Conservation (phyloP, 345 rosid genomes). For the Trapa bicornis region DNA sequence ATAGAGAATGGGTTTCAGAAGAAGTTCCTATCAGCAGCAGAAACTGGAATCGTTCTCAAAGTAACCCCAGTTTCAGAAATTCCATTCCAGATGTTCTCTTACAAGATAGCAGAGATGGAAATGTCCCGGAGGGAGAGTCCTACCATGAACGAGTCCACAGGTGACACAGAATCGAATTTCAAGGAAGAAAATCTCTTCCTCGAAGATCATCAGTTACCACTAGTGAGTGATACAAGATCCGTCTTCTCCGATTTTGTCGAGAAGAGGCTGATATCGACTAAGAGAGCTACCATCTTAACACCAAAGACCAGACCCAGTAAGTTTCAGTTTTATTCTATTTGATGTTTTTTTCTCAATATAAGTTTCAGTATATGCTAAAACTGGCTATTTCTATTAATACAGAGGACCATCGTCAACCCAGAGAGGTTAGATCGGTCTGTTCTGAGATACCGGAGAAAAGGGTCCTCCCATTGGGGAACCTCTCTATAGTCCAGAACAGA, state of each 20-base stretch:
- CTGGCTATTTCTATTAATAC: background rate
- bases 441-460: conserved; percentile 30
- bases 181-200: conserved; percentile 6
- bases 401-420: background rate
- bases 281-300: background rate
- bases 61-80: conserved; percentile 32
- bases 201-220: background rate
- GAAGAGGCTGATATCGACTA: background rate
- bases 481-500: background rate
- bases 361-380: too few species aligned
- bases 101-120: conserved; percentile 49
- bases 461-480: conserved; percentile 5
- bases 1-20: conserved; percentile 46
- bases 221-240: conserved; percentile 1
- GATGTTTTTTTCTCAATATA: background rate
- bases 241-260: background rate
- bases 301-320: background rate
- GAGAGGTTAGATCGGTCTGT: conserved; percentile 19
- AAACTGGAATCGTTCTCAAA: conserved; percentile 6
- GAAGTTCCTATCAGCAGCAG: conserved; percentile 21
- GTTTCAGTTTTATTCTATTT: background rate
- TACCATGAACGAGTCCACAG: conserved; percentile 17
- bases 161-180: conserved; percentile 30
- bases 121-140: conserved; percentile 21
- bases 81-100: conserved; percentile 77